Percentiles rank a stretch among this genome's conserved stretches.
phyloP scores from a whole-genome alignment of 164 flowering plant genomes.

The Sextonia rubra region DNA sequence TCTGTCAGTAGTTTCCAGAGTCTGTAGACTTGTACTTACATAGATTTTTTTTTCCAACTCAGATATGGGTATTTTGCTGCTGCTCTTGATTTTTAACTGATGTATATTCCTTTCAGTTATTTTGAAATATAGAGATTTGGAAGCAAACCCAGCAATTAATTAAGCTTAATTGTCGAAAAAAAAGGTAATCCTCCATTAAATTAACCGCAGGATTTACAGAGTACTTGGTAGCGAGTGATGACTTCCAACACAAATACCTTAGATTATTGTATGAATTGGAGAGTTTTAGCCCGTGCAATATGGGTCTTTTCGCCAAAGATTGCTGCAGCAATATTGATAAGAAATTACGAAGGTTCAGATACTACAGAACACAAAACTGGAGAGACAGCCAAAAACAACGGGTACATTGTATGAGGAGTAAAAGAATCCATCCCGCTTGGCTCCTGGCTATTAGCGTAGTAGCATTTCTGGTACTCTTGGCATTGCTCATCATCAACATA shows the following conservation, averaged over 20 bases:
- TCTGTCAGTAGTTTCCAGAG: not conserved
- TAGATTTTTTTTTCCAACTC: not conserved
- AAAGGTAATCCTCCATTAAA: conserved; percentile 29
- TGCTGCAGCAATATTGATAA: conserved; percentile 46
- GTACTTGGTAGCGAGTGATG: conserved; percentile 67
- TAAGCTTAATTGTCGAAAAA: not conserved
- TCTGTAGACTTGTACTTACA: not conserved
- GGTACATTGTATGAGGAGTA: conserved; percentile 59
- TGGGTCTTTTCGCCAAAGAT: conserved; percentile 42
- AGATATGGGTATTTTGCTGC: not conserved
- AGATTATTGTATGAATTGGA: conserved; percentile 88
- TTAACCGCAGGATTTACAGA: conserved; percentile 48
- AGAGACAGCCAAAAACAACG: conserved; percentile 21
- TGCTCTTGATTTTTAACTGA: not conserved
- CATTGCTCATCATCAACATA: conserved; percentile 41
- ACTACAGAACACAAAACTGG: conserved; percentile 10
- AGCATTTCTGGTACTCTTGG: conserved; percentile 53
- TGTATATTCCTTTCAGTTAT: not conserved
- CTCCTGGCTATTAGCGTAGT: conserved; percentile 58
- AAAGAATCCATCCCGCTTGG: conserved; percentile 85
- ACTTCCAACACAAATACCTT: conserved; percentile 49
- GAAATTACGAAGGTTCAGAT: conserved; percentile 50
- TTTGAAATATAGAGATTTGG: not conserved
- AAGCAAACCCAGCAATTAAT: too few species aligned
- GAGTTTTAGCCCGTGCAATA: conserved; percentile 56